phyloP scores from a whole-genome alignment of 2,329 filamentous ascomycete species.

The Exophiala viscosa region DNA sequence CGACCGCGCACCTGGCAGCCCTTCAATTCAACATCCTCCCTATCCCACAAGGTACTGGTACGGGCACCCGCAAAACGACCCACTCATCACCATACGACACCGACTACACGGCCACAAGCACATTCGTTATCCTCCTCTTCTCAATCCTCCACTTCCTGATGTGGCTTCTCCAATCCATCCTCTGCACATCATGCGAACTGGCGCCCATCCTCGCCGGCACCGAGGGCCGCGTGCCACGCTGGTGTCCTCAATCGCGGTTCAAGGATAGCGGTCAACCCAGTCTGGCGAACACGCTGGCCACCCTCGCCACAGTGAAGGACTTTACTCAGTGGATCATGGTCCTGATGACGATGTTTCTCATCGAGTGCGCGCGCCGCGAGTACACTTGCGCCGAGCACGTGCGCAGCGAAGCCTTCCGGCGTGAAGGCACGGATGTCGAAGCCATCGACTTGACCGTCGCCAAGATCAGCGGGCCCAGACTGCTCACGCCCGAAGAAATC shows the following conservation, averaged over 20 bases:
- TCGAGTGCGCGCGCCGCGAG: slow-evolving; percentile 23
- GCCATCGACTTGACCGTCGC: slow-evolving; percentile 4
- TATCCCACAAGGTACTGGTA: slow-evolving; percentile 3
- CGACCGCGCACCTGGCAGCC: slow-evolving; percentile 16
- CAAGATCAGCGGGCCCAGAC: slow-evolving; percentile 15
- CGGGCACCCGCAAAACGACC: not conserved
- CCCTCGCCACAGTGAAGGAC: slow-evolving; percentile 36
- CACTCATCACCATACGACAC: slow-evolving; percentile 7
- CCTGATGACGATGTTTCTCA: slow-evolving; percentile 7
- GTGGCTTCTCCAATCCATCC: slow-evolving; percentile 18
- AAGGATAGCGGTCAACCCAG: slow-evolving; percentile 13
- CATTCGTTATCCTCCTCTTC: slow-evolving; percentile 19
- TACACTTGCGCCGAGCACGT: slow-evolving; percentile 14
- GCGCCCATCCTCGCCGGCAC: slow-evolving; percentile 21
- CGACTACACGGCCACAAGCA: slow-evolving; percentile 14
- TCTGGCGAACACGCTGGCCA: slow-evolving; percentile 51
- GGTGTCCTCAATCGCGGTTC: slow-evolving; percentile 25
- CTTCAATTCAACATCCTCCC: slow-evolving; percentile 23
- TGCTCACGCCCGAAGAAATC: slow-evolving; percentile 6
- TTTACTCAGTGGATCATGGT: slow-evolving; percentile 23
- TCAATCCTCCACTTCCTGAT: slow-evolving; percentile 15
- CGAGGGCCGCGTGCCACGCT: slow-evolving; percentile 19
- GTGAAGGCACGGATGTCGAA: slow-evolving; percentile 14
- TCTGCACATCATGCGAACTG: slow-evolving; percentile 25
- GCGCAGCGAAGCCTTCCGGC: slow-evolving; percentile 5